A percentile compares a stretch with the other conserved stretches of the same genome.
These are phyloP conservation scores for Phialophora tarda DNA, from an alignment of 2,329 filamentous ascomycete genomes.

Conservation along the genomic window DNA sequence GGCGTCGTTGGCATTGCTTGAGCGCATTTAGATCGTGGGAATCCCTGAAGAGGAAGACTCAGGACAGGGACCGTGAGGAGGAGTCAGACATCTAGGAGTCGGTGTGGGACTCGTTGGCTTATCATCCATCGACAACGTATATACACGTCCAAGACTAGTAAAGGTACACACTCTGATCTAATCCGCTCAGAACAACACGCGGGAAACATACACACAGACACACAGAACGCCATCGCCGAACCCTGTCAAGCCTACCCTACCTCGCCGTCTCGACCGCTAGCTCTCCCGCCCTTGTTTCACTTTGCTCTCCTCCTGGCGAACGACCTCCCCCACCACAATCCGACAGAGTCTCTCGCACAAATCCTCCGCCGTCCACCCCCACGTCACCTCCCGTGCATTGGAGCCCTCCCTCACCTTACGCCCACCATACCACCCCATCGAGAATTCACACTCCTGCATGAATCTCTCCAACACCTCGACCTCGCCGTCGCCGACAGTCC, in stretches of 20 bases:
- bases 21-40: too few relatives aligned
- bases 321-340: constrained; percentile 55
- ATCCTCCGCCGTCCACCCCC: constrained; percentile 53
- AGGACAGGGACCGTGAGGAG: too few relatives aligned
- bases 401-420: constrained; percentile 9
- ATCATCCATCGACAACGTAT: too few relatives aligned
- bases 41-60: too few relatives aligned
- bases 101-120: background rate
- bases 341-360: constrained; percentile 53
- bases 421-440: constrained; percentile 25
- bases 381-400: constrained; percentile 36
- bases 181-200: background rate
- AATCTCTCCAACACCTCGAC: constrained; percentile 42
- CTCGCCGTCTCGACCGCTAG: background rate
- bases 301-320: constrained; percentile 49
- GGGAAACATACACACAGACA: background rate
- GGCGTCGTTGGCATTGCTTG: too few relatives aligned
- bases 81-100: too few relatives aligned
- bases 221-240: background rate
- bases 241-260: background rate
- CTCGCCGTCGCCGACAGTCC: constrained; percentile 31
- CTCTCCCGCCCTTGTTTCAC: constrained; percentile 26
- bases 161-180: too few relatives aligned
- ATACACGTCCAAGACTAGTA: too few relatives aligned
- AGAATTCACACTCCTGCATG: constrained; percentile 37